Percentiles rank a stretch among this genome's conserved stretches.
Conservation (phyloP, 305 asterid genomes). For the Coffea humblotiana region DNA sequence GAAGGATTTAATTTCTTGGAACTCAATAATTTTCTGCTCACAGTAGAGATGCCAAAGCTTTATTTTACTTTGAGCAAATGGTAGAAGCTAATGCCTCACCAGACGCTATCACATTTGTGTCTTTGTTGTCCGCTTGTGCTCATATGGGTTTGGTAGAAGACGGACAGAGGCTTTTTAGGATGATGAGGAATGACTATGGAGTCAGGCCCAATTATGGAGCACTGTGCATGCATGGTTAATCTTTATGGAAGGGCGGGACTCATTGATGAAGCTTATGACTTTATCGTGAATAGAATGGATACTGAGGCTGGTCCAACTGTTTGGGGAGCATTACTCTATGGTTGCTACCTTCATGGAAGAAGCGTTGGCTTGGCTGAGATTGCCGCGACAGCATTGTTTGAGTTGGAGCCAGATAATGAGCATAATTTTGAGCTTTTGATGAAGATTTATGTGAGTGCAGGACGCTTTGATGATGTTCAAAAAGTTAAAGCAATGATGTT, state of each 20-base stretch:
- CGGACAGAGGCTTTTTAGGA: conserved; percentile 56
- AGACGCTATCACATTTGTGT: conserved; percentile 65
- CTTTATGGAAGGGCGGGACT: conserved; percentile 72
- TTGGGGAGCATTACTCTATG: conserved; percentile 90
- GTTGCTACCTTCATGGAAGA: conserved; percentile 67
- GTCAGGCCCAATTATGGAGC: conserved; percentile 72
- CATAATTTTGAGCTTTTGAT: conserved; percentile 77
- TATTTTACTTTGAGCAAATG: conserved; percentile 63
- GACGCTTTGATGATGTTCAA: conserved; percentile 45
- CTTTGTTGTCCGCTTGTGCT: conserved; percentile 67
- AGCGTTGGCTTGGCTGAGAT: conserved; percentile 57
- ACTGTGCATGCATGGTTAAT: conserved; percentile 83
- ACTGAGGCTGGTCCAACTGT: conserved; percentile 78
- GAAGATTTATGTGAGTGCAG: conserved; percentile 53
- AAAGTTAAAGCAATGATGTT: conserved; percentile 53
- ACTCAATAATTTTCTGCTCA: conserved; percentile 77
- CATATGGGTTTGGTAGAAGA: conserved; percentile 57
- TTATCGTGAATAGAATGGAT: conserved; percentile 50
- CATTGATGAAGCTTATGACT: conserved; percentile 48
- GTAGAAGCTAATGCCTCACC: conserved; percentile 38
- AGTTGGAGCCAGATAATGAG: conserved; percentile 80
- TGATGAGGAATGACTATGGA: conserved; percentile 50
- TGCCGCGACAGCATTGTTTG: conserved; percentile 58
- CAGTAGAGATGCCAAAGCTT: conserved; percentile 45
- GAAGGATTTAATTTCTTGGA: conserved; percentile 79